Conservation (phyloP, 2,329 filamentous ascomycete species). For the Penicillium sumatraense region DNA sequence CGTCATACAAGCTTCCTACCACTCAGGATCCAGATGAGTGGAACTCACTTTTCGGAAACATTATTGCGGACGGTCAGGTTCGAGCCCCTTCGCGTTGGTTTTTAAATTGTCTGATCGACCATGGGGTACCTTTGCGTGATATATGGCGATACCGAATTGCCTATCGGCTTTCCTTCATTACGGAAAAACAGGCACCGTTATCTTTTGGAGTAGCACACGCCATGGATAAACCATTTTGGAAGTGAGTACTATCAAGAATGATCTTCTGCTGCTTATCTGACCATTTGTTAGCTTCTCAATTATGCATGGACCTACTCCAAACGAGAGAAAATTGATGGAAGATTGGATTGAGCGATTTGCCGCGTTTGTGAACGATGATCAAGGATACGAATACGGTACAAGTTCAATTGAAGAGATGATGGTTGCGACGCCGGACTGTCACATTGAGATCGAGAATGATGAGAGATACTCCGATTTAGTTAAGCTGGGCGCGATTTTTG, state of each 20-base stretch:
- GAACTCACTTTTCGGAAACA: slow-evolving; percentile 45
- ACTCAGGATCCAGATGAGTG: slow-evolving; percentile 39
- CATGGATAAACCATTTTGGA: slow-evolving; percentile 52
- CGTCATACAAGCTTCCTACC: slow-evolving; percentile 41
- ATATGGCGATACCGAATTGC: slow-evolving; percentile 52
- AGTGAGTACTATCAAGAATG: slow-evolving; percentile 34
- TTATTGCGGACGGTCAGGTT: slow-evolving; percentile 34
- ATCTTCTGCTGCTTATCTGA: not conserved
- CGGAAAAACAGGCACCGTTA: slow-evolving; percentile 43
- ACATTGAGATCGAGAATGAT: slow-evolving; percentile 42
- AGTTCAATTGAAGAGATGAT: slow-evolving; percentile 40
- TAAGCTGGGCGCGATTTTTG: slow-evolving; percentile 22
- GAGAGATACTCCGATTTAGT: slow-evolving; percentile 35
- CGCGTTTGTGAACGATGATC: slow-evolving; percentile 43
- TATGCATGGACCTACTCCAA: slow-evolving; percentile 41
- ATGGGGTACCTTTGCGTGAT: slow-evolving; percentile 40
- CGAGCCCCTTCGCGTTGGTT: slow-evolving; percentile 26
- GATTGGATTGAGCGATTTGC: slow-evolving; percentile 45
- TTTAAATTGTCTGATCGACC: slow-evolving; percentile 19
- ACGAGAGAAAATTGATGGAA: slow-evolving; percentile 43
- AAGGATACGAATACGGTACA: slow-evolving; percentile 40
- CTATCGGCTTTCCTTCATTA: slow-evolving; percentile 50
- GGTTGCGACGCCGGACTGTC: slow-evolving; percentile 37
- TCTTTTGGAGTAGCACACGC: slow-evolving; percentile 38
- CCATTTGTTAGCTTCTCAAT: slow-evolving; percentile 39